Evolutionary conservation across 169 alveolate species (phyloP), one percentile per base, ranked within the genome.

Genomic region (Cryptosporidium ryanae): DNA sequence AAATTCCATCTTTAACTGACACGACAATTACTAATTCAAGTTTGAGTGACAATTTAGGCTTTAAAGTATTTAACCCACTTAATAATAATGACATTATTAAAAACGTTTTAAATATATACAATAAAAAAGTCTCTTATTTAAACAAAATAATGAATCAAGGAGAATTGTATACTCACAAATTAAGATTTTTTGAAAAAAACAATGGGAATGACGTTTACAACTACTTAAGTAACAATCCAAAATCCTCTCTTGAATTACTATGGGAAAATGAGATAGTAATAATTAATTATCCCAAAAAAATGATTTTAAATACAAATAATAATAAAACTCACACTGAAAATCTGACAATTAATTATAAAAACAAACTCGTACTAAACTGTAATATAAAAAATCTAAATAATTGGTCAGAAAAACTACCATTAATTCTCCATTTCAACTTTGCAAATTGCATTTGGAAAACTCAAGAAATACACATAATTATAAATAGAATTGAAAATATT

Each of bases 281-380:
- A 13, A 70, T 70, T 13, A 32, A 10, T 0, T 29, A 38, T 66
- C 64, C n/a, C 12, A 46, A 0, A 21, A 66, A 48, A 44, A 34
- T 17, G 21, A 15, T 29, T 15, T 31, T 17, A 50, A 52, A 46
- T 34, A 38, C 31, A 7, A 12, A 31, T 12, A 65, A 32, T 2
- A 5, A 49, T 66, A 46, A 48, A 66, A 55, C 49, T 52, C 29
- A 61, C 31, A 55, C 13, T 55, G 87, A 76, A 43, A 76, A 10
- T 48, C 52, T 76, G n/a, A 55, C 27, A n/a, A 76, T 76, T 34
- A 76, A 76, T 61, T 76, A 59, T 23, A 55, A 76, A 59, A 59
- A 34, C 63, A 43, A 61, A 34, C 54, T 76, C 17, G 87, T 76
- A 25, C 61, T 63, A 10, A 43, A 21, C 10, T 76, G 87, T 65